Conservation (phyloP, 805 yeast genomes). For the Zygosaccharomyces bailii region DNA sequence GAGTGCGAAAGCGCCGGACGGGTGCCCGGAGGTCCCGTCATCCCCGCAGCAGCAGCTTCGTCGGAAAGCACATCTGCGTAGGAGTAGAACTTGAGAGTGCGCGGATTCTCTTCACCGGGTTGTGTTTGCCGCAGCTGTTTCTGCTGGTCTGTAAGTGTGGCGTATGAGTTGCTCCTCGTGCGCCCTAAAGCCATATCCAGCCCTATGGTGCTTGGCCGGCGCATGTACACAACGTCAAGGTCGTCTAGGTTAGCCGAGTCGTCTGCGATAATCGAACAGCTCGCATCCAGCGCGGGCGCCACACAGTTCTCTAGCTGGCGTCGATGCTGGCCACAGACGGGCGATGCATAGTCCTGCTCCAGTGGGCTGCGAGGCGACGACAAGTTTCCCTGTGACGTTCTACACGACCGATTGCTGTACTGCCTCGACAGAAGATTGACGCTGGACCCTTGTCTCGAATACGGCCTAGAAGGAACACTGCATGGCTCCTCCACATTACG, state of each 20-base stretch:
- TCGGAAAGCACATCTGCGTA: conserved; percentile 76
- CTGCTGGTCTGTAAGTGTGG: conserved; percentile 19
- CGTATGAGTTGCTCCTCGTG: conserved; percentile 31
- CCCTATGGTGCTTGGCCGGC: conserved; percentile 55
- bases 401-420: conserved; percentile 13
- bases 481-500: conserved; percentile 61
- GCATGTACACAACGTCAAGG: conserved; percentile 65
- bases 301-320: conserved; percentile 60
- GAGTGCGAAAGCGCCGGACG: conserved; percentile 56
- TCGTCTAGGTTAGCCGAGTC: conserved; percentile 56
- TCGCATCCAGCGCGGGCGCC: conserved; percentile 80
- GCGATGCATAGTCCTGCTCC: conserved; percentile 6
- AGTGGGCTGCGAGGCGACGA: conserved; percentile 25
- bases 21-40: background rate
- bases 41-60: conserved; percentile 36
- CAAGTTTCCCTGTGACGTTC: conserved; percentile 20
- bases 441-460: conserved; percentile 16
- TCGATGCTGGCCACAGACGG: conserved; percentile 23
- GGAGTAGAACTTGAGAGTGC: conserved; percentile 53
- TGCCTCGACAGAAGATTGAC: conserved; percentile 14
- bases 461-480: conserved; percentile 11
- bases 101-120: conserved; percentile 17
- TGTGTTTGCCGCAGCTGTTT: conserved; percentile 1
- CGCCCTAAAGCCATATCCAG: conserved; percentile 40
- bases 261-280: conserved; percentile 60